Evolutionary conservation across 2,329 filamentous ascomycete species (phyloP), one percentile per base, ranked within the genome.

Genomic region (Blastomyces percursus): DNA sequence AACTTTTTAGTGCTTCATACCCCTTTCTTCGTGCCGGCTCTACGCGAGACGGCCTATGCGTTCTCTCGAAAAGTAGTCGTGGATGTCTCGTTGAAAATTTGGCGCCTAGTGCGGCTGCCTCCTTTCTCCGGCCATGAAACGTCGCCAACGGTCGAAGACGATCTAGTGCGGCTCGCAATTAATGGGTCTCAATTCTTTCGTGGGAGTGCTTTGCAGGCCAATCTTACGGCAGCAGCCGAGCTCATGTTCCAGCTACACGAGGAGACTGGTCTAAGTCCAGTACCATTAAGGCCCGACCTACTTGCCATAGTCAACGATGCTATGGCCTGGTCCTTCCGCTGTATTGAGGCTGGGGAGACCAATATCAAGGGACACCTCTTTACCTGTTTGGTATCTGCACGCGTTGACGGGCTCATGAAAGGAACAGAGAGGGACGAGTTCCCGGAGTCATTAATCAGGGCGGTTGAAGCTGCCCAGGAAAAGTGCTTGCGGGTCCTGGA

Each of bases 291-390:
- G 1, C 64, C 62, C 0, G 71, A 74, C 60, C 61, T 74, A 0
- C 61, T 74, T 11, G 63, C 67, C 1, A 62, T 69, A 1, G 5
- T 84, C 4, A 68, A 77, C 0, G 77, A 82, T 12, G 71, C 75
- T 0, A 76, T 73, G 46, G 58, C 59, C 0, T 83, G 78, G 78
- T 67, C 67, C 1, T 67, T 80, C 54, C 65, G 67, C 6, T 73
- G 71, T 9, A 72, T 84, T n/a, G 66, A 75, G 55, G 74, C 73
- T 0, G 82, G 81, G 1, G 81, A 84, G 69, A 84, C 81, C 0
- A 85, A 84, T 61, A 71, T 80, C 24, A 85, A 84, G 65, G 79
- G 80, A 0, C 79, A 79, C 50, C 58, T 85, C 21, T 73, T 84
- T 14, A 64, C 72, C 1, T 69, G 68, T 9, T 66, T 78, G 14